These are phyloP conservation scores for Gymnopilus dilepis DNA, from an alignment of 768 basidiomycete species.

Conservation along the genomic window DNA sequence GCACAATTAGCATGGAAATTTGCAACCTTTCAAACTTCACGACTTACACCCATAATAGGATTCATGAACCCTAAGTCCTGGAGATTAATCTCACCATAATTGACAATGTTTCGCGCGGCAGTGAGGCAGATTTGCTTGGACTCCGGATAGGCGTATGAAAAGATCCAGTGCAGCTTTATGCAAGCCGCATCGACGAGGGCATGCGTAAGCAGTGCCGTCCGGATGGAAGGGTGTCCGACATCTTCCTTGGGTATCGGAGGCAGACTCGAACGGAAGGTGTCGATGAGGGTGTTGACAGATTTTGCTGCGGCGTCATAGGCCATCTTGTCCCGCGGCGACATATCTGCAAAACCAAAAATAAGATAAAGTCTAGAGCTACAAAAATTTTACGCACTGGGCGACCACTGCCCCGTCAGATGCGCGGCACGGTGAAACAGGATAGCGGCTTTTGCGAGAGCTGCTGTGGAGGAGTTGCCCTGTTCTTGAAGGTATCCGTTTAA, in stretches of 20 bases:
- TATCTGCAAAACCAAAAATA: constrained; percentile 37
- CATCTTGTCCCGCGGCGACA: constrained; percentile 45
- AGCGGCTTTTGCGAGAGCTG: constrained; percentile 57
- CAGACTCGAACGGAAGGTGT: constrained; percentile 41
- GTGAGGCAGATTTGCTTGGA: constrained; percentile 49
- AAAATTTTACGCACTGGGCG: constrained; percentile 39
- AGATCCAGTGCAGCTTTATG: constrained; percentile 57
- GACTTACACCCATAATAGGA: constrained; percentile 58
- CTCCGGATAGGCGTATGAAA: constrained; percentile 45
- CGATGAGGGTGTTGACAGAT: constrained; percentile 51
- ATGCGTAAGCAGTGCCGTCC: constrained; percentile 50
- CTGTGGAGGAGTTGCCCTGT: constrained; percentile 42
- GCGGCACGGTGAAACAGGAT: constrained; percentile 64
- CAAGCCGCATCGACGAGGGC: constrained; percentile 53
- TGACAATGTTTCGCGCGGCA: constrained; percentile 49
- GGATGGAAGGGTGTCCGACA: constrained; percentile 37
- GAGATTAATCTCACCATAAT: constrained; percentile 43
- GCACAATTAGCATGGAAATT: constrained; percentile 9
- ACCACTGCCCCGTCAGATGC: constrained; percentile 55
- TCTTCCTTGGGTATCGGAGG: constrained; percentile 38
- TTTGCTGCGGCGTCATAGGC: constrained; percentile 49
- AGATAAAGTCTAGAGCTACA: constrained; percentile 10
- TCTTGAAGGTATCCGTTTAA: constrained; percentile 41
- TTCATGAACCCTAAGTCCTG: constrained; percentile 47
- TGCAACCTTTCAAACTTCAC: constrained; percentile 5